Evolutionary conservation across 2,329 filamentous ascomycete species (phyloP), one percentile per base, ranked within the genome.

Genomic region (Albifimbria verrucaria): DNA sequence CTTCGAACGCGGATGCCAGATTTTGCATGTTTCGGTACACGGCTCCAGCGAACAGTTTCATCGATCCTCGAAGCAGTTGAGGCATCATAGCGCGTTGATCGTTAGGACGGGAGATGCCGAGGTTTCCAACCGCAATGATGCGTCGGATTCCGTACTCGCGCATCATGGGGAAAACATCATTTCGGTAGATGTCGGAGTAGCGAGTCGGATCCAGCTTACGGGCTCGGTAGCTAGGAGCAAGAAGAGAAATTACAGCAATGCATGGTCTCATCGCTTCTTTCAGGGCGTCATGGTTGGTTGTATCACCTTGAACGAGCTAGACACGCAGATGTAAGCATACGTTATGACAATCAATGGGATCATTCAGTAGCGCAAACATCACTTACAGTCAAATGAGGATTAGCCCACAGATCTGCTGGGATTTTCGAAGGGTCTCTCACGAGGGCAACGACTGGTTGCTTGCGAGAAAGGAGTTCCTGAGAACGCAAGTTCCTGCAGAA

Each of bases 351-450:
- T 21, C 9, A 12, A 36, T 11, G 25, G 26, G 11, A 20, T 32
- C 12, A 11, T 21, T 12, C 18, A n/a, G n/a, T n/a, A n/a, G n/a
- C n/a, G n/a, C n/a, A n/a, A n/a, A n/a, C n/a, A n/a, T n/a, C 25
- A 20, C 46, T 9, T 48, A 48, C 46, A 18, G 46, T 48, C 7
- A 48, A 18, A 10, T 32, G 46, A n/a, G 46, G 46, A 26, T 36
- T 48, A 10, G 46, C 46, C 46, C 46, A 48, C 7, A 48, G 46
- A 48, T 48, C 46, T 11, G 46, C 46, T 48, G 46, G 46, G 15
- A 48, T 36, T 21, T 18, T 48, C 9, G 25, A 32, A 20, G 46
- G 46, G 24, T 48, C 46, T 11, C n/a, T 32, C 3, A 48, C 46
- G 4, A 48, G 46, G 7, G 46, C 46, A n/a, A 48, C 26, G 18